phyloP scores from a whole-genome alignment of 1,284 basidiomycete genomes.

The Microbotryum silenes-acaulis region DNA sequence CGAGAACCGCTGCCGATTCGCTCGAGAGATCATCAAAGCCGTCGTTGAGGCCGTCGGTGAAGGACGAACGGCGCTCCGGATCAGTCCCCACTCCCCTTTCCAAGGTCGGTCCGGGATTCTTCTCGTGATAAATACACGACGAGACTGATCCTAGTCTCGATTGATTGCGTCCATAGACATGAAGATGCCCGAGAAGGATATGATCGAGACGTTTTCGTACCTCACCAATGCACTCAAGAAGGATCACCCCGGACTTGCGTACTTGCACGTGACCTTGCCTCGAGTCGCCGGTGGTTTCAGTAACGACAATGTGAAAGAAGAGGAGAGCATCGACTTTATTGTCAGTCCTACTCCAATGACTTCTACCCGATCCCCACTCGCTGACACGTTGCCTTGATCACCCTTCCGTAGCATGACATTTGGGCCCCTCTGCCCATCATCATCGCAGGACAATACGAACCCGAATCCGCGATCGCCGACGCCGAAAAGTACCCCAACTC shows the following conservation, averaged over 20 bases:
- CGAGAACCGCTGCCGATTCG: conserved; percentile 52
- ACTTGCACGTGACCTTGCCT: conserved; percentile 14
- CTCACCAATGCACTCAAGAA: conserved; percentile 38
- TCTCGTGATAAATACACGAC: background rate
- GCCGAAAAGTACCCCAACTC: conserved; percentile 31
- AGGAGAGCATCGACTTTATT: conserved; percentile 8
- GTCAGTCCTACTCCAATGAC: conserved; percentile 4
- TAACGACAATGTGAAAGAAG: background rate
- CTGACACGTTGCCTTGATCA: conserved; percentile 37
- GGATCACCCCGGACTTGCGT: conserved; percentile 42
- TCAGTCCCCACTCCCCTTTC: conserved; percentile 47
- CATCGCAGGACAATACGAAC: conserved; percentile 31
- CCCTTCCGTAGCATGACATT: conserved; percentile 28
- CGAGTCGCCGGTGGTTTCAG: background rate
- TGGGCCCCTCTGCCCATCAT: conserved; percentile 18
- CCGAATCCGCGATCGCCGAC: conserved; percentile 29
- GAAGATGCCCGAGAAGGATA: conserved; percentile 22
- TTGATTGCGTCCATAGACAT: conserved; percentile 41
- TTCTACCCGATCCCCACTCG: no score
- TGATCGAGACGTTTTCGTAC: conserved; percentile 40
- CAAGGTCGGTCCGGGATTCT: conserved; percentile 5
- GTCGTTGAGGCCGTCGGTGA: conserved; percentile 48
- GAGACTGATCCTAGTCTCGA: conserved; percentile 41
- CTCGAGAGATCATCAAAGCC: conserved; percentile 49
- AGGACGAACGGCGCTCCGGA: conserved; percentile 48